Evolutionary conservation across 2,329 filamentous ascomycete species (phyloP).

Genomic region (Didymella arachidicola): DNA sequence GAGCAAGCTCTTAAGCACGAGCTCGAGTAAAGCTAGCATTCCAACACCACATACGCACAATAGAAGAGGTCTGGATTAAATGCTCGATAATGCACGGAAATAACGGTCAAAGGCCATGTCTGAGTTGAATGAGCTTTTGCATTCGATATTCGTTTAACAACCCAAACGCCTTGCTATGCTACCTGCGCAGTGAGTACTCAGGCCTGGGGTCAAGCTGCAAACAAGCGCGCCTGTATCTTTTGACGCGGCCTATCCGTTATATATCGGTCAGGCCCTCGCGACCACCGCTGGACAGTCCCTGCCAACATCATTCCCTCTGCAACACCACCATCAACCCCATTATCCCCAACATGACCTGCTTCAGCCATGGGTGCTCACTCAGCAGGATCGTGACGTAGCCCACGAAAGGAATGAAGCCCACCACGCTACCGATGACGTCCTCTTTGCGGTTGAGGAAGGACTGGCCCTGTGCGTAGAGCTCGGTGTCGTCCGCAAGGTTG

Average conservation of each 20-base stretch:
- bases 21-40: neutral
- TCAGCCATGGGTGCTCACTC: conserved; percentile 95
- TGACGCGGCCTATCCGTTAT: neutral
- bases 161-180: conserved; percentile 21
- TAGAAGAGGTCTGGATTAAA: neutral
- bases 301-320: conserved; percentile 75
- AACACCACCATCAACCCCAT: conserved; percentile 95
- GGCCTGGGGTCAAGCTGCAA: neutral
- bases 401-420: conserved; percentile 91
- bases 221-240: neutral
- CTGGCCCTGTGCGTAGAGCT: conserved; percentile 85
- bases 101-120: neutral
- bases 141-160: neutral
- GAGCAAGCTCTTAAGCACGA: neutral
- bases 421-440: conserved; percentile 92
- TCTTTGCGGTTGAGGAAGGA: conserved; percentile 80
- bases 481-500: conserved; percentile 91
- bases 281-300: neutral
- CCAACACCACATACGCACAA: neutral
- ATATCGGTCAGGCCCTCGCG: neutral
- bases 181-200: neutral
- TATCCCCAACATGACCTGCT: conserved; percentile 90
- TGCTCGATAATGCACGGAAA: neutral
- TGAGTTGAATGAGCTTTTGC: neutral
- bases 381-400: conserved; percentile 97